Base-by-base conservation (phyloP, 225 moss, liverwort and hornwort species). In the Polytrichum commune region DNA sequence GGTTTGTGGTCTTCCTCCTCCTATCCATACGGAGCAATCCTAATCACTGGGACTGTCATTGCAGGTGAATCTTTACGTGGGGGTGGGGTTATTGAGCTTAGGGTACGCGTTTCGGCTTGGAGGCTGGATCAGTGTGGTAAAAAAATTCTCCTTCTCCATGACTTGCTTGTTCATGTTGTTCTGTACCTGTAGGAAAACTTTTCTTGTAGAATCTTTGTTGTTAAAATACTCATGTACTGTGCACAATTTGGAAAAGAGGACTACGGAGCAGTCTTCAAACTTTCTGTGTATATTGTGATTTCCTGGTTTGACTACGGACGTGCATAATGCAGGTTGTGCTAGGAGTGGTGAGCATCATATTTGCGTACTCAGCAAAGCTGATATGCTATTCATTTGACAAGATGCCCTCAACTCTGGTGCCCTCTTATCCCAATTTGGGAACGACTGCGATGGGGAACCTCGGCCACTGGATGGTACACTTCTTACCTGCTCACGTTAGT, bases 61-160 rank as follows among this genome's bases (percentile, higher is more conserved):
- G 84, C 87, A 95, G 95, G 90, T 95, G 79, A 95, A 95, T 78
- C 68, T 95, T 18, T 95, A 93, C 60, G 91, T 95, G 65, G 95
- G 95, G 19, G 95, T 93, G 58, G 95, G 95, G 25, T 77, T 95
- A 24, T 79, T 95, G 77, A 95, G 95, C 80, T 82, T 95, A 72
- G 95, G 95, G 22, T 95, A 93, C 67, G 95, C 93, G 24, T 88
- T 95, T 71, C 85, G 85, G 65, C 87, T 93, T 64, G 95, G 95
- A 19, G 95, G 95, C 19, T 95, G 95, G 95, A 82, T 88, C 64
- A 88, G 86, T 71, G 73, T 95, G 91, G 95, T 95, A 77, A 54
- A 62, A 62, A 81, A 63, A 46, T 10, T 9, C 13, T 13, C 9
- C 9, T 33, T 35, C 46, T 16, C 46, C 46, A 46, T 13, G 10